These are phyloP conservation scores for Phytopythium helicoides DNA, from an alignment of 352 stramenopile species.

Conservation along the genomic window DNA sequence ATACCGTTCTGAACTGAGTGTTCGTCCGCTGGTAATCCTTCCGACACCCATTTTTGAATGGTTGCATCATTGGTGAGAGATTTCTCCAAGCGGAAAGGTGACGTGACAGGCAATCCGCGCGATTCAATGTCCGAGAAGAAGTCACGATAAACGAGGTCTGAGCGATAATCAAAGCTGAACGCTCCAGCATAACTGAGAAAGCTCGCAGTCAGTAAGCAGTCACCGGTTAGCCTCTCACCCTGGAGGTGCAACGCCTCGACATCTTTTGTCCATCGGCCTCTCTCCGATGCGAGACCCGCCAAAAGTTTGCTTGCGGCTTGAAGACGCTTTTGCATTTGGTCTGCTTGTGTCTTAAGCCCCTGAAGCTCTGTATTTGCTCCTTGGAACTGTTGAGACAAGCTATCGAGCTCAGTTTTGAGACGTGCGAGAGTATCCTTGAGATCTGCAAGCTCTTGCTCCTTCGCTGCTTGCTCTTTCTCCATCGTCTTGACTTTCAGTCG, in stretches of 20 bases:
- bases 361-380: conserved; percentile 92
- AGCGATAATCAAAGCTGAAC: conserved; percentile 90
- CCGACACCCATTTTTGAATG: conserved; percentile 93
- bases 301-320: conserved; percentile 92
- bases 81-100: conserved; percentile 86
- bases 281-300: conserved; percentile 89
- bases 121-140: conserved; percentile 85
- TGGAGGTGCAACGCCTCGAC: conserved; percentile 86
- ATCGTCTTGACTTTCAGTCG: conserved; percentile 91
- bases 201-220: conserved; percentile 88
- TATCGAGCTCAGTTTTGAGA: conserved; percentile 87
- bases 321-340: conserved; percentile 95
- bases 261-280: conserved; percentile 91
- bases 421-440: conserved; percentile 83
- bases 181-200: conserved; percentile 91
- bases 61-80: conserved; percentile 93
- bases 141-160: conserved; percentile 87
- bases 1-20: conserved; percentile 96
- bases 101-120: conserved; percentile 80
- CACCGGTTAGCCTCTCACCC: conserved; percentile 84
- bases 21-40: conserved; percentile 92
- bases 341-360: conserved; percentile 89
- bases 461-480: conserved; percentile 91
- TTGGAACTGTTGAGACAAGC: conserved; percentile 89
- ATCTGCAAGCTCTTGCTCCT: conserved; percentile 87